A percentile compares a stretch with the other conserved stretches of the same genome.
phyloP scores from a whole-genome alignment of 768 basidiomycete genomes.

The Termitomyces sp. region DNA sequence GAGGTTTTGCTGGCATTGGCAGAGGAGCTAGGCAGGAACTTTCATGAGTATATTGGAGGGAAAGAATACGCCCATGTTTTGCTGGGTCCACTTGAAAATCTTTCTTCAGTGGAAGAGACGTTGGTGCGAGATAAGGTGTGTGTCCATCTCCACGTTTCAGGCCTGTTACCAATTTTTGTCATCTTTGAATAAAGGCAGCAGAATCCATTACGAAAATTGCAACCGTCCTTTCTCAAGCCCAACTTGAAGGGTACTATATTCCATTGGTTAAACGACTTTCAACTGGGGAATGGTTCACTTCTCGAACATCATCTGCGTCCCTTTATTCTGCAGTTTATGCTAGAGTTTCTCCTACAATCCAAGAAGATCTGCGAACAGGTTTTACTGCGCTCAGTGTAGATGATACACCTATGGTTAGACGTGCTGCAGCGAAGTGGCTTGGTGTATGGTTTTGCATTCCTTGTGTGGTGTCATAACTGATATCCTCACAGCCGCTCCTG shows the following conservation, averaged over 20 bases:
- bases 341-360: slow-evolving; percentile 62
- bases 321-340: slow-evolving; percentile 88
- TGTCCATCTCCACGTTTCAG: slow-evolving; percentile 10
- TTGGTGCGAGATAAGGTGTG: slow-evolving; percentile 96
- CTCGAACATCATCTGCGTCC: slow-evolving; percentile 91
- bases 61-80: slow-evolving; percentile 80
- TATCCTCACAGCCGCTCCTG: slow-evolving; percentile 55
- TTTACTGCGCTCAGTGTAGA: slow-evolving; percentile 81
- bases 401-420: slow-evolving; percentile 97
- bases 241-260: slow-evolving; percentile 87
- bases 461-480: neutral
- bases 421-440: slow-evolving; percentile 94
- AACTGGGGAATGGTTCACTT: slow-evolving; percentile 98
- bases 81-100: slow-evolving; percentile 88
- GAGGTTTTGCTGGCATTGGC: slow-evolving; percentile 94
- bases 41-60: slow-evolving; percentile 94
- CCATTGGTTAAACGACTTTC: slow-evolving; percentile 87
- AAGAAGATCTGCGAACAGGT: slow-evolving; percentile 85
- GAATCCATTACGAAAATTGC: slow-evolving; percentile 93
- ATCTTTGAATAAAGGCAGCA: slow-evolving; percentile 58
- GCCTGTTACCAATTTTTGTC: slow-evolving; percentile 3
- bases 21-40: slow-evolving; percentile 88
- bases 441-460: slow-evolving; percentile 55
- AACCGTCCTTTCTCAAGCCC: slow-evolving; percentile 62
- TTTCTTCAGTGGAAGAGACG: slow-evolving; percentile 96